phyloP scores from a whole-genome alignment of 1,284 basidiomycete genomes.

The Trichosporon inkin region DNA sequence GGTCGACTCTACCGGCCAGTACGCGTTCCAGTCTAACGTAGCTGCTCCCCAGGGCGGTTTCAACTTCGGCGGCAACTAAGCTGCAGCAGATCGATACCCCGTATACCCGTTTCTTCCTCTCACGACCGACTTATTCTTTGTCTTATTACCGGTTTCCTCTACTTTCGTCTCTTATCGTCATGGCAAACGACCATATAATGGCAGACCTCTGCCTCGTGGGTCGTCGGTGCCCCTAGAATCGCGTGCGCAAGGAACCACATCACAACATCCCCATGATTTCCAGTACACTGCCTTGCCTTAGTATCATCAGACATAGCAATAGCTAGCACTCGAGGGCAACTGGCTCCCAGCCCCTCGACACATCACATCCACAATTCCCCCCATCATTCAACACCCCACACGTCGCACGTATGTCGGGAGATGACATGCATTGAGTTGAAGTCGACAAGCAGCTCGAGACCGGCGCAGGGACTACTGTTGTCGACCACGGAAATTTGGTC shows the following conservation, averaged over 20 bases:
- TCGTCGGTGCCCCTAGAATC: slow-evolving; percentile 7
- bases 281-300: slow-evolving; percentile 1
- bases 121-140: slow-evolving; percentile 4
- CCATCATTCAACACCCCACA: slow-evolving; percentile 2
- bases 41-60: slow-evolving; percentile 89
- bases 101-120: slow-evolving; percentile 1
- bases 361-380: slow-evolving; percentile 4
- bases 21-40: slow-evolving; percentile 66
- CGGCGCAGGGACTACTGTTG: too few relatives aligned
- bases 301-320: slow-evolving; percentile 9
- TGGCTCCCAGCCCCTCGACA: slow-evolving; percentile 4
- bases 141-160: background rate
- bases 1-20: slow-evolving; percentile 82
- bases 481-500: background rate
- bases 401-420: slow-evolving; percentile 5
- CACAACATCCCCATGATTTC: background rate
- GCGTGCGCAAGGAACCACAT: slow-evolving; percentile 2
- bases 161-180: slow-evolving; percentile 1
- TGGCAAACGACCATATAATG: slow-evolving; percentile 2
- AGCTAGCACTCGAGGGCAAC: slow-evolving; percentile 8
- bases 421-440: slow-evolving; percentile 8
- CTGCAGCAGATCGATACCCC: background rate
- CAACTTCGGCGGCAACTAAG: slow-evolving; percentile 62
- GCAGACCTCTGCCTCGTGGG: background rate
- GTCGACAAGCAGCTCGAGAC: background rate